Evolutionary conservation across 2,329 filamentous ascomycete species (phyloP), one percentile per base, ranked within the genome.

Genomic region (Bipolaris oryzae): DNA sequence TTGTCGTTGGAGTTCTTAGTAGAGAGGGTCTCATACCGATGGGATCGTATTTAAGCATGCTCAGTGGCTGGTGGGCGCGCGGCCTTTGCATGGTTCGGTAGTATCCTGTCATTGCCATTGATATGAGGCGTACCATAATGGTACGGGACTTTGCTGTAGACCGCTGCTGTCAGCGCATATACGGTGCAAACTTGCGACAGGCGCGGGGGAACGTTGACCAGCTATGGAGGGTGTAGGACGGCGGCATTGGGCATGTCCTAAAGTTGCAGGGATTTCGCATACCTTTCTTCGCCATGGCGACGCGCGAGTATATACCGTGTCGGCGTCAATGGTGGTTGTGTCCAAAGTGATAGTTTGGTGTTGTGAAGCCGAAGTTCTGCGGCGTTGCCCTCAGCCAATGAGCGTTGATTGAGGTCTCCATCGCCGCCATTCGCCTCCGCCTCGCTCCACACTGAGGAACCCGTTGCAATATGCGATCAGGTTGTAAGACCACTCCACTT

Each of bases 41-140:
- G 39, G 95, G 95, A 76, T 99, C 95, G 79, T 99, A 99, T 83
- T 99, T 99, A 70, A 99, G 82, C 92, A 99, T 95, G 81, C 92
- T 96, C 79, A 99, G 85, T 54, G 96, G 93, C 42, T 89, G 84
- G 61, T 92, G 84, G 28, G 86, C 85, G 67, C 95, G 89, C 11
- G 92, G 93, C 57, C 96, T 88, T 68, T 89, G 84, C 78, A 96
- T 87, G 51, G 92, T 96, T 78, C 94, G 93, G 84, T 94, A 99
- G 85, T 92, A 99, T 73, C 95, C 95, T 23, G 95, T 99, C 89
- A 96, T 89, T 76, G 95, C 95, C 95, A 99, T 99, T 63, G 92
- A 96, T 77, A 99, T 83, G 67, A 99, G 89, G 76, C 95, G 93
- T 77, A 97, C 94, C 75, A 91, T 86, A 76, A 99, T 89, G 66